A percentile compares a stretch with the other conserved stretches of the same genome.
Conservation (phyloP, 495 filamentous ascomycete genomes). For the Talaromyces liani region DNA sequence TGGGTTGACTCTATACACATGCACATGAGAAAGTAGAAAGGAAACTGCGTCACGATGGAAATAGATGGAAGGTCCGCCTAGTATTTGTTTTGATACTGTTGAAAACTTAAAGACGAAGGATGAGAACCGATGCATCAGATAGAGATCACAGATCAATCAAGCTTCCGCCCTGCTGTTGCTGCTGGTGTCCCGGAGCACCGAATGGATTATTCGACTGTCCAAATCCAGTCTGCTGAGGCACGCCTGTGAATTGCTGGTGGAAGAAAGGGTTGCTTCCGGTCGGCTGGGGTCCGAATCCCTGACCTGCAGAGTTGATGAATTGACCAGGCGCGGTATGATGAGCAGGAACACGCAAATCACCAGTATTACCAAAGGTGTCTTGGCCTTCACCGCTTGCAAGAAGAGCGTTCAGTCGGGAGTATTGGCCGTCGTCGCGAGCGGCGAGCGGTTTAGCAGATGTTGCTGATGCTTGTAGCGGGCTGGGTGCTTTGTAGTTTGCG, state of each 20-base stretch:
- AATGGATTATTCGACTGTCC: slow-evolving; percentile 62
- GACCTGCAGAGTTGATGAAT: slow-evolving; percentile 91
- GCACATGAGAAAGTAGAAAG: not conserved
- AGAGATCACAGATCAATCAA: slow-evolving; percentile 74
- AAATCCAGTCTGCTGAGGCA: slow-evolving; percentile 52
- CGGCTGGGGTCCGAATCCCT: slow-evolving; percentile 60
- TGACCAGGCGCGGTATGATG: slow-evolving; percentile 96
- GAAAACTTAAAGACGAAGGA: too few species aligned
- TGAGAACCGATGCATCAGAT: too few species aligned
- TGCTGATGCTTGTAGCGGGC: slow-evolving; percentile 34
- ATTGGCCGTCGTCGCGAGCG: slow-evolving; percentile 58
- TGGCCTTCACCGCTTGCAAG: slow-evolving; percentile 81
- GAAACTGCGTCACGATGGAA: not conserved
- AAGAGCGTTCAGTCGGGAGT: slow-evolving; percentile 84
- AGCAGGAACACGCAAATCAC: slow-evolving; percentile 87
- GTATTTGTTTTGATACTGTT: too few species aligned
- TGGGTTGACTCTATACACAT: slow-evolving; percentile 1
- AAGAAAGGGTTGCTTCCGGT: slow-evolving; percentile 94
- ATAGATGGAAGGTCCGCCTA: not conserved
- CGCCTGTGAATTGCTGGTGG: slow-evolving; percentile 69
- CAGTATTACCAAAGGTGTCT: slow-evolving; percentile 96
- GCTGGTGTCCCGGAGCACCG: slow-evolving; percentile 57
- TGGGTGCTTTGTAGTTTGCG: slow-evolving; percentile 41
- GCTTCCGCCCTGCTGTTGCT: slow-evolving; percentile 63
- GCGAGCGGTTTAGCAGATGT: slow-evolving; percentile 16